A percentile compares a stretch with the other conserved stretches of the same genome.
Conservation (phyloP, 2,329 filamentous ascomycete genomes). For the Aciculosporium take region DNA sequence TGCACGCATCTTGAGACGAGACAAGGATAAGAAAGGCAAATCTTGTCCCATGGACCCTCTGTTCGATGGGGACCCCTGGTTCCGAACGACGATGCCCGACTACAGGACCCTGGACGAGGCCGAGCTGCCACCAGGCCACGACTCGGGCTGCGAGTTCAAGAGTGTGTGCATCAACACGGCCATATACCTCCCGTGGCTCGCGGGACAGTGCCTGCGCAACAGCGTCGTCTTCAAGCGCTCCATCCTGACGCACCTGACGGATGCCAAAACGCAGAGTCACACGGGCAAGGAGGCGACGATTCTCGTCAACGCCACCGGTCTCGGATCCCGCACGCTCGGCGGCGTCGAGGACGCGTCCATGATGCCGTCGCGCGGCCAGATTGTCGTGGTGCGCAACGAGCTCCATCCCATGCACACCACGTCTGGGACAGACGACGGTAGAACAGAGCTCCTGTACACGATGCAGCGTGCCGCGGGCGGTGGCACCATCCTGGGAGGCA, state of each 20-base stretch:
- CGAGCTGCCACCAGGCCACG: conserved; percentile 48
- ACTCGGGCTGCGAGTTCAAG: conserved; percentile 62
- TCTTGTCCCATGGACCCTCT: conserved; percentile 44
- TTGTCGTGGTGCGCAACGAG: conserved; percentile 71
- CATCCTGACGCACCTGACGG: conserved; percentile 53
- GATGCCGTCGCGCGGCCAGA: conserved; percentile 67
- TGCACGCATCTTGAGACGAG: conserved; percentile 35
- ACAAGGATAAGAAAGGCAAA: conserved; percentile 40
- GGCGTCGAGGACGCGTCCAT: conserved; percentile 66
- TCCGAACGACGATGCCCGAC: conserved; percentile 54
- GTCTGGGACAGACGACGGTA: conserved; percentile 60
- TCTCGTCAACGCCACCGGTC: conserved; percentile 73
- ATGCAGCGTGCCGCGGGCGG: conserved; percentile 73
- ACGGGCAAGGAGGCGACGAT: conserved; percentile 47
- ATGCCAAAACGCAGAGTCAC: conserved; percentile 42
- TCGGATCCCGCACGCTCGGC: conserved; percentile 60
- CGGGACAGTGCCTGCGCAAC: conserved; percentile 61
- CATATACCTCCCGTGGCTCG: conserved; percentile 75
- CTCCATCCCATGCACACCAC: conserved; percentile 53
- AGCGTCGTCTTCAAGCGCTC: conserved; percentile 55
- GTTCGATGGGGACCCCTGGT: conserved; percentile 56
- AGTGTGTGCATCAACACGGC: conserved; percentile 87
- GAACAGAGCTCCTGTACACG: conserved; percentile 60
- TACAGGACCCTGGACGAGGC: conserved; percentile 45
- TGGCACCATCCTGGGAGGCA: conserved; percentile 77